A percentile compares a stretch with the other conserved stretches of the same genome.
Conservation (phyloP, 2,329 filamentous ascomycete genomes). For the Cladosporium sp. region DNA sequence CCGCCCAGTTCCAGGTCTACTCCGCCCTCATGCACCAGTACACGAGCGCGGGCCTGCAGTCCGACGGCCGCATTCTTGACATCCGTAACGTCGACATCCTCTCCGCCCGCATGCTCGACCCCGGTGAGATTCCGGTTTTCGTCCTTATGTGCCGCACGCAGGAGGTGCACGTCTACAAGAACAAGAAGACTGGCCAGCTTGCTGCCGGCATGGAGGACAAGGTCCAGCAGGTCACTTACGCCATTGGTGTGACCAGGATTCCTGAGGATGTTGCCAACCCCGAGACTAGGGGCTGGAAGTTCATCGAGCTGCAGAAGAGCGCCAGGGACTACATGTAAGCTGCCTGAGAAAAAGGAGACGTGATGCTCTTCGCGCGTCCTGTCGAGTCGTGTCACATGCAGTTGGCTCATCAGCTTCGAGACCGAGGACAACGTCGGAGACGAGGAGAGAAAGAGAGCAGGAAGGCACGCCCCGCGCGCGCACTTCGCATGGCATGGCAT, state of each 20-base stretch:
- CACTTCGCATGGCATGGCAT: background rate
- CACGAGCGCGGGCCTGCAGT: conserved; percentile 84
- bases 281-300: conserved; percentile 90
- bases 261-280: conserved; percentile 95
- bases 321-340: conserved; percentile 77
- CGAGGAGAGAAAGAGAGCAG: background rate
- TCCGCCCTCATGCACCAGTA: conserved; percentile 96
- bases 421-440: background rate
- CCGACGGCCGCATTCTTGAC: conserved; percentile 89
- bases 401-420: background rate
- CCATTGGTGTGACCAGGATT: conserved; percentile 88
- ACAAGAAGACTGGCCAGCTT: conserved; percentile 80
- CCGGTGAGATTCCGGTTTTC: conserved; percentile 87
- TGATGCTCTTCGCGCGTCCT: background rate
- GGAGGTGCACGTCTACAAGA: conserved; percentile 94
- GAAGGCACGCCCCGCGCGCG: conserved; percentile 23
- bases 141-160: conserved; percentile 95
- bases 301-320: conserved; percentile 98
- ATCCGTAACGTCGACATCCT: conserved; percentile 90
- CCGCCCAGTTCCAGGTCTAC: conserved; percentile 94
- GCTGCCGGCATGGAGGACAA: conserved; percentile 98
- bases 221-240: conserved; percentile 96
- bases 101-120: conserved; percentile 72
- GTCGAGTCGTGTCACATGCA: background rate
- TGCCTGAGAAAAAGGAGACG: background rate